These are phyloP conservation scores for Anaeromyces robustus DNA, from an alignment of 192 early-diverging fungal species.

Conservation along the genomic window DNA sequence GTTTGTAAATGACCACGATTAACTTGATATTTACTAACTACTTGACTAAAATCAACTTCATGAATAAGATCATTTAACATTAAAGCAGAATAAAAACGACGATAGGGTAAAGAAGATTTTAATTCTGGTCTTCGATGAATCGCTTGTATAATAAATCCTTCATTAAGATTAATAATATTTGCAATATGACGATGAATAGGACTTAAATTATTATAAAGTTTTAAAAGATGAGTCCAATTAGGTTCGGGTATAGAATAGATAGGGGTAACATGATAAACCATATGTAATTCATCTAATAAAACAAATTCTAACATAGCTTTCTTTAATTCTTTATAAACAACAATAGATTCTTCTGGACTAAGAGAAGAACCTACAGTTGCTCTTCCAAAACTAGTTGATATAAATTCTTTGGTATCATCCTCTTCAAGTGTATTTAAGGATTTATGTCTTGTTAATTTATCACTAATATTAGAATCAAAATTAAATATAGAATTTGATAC, in stretches of 20 bases:
- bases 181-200: slow-evolving; percentile 6
- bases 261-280: slow-evolving; percentile 15
- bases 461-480: no score
- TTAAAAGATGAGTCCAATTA: slow-evolving; percentile 10
- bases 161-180: slow-evolving; percentile 6
- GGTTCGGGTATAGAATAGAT: slow-evolving; percentile 7
- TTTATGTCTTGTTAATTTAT: background rate
- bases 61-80: slow-evolving; percentile 20
- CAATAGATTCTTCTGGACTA: slow-evolving; percentile 14
- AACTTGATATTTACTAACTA: slow-evolving; percentile 14
- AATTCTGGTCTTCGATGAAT: background rate
- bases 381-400: slow-evolving; percentile 10
- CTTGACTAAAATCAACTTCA: slow-evolving; percentile 10
- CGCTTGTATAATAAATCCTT: slow-evolving; percentile 6
- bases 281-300: slow-evolving; percentile 18
- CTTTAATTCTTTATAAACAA: slow-evolving; percentile 14
- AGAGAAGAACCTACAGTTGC: slow-evolving; percentile 16
- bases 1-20: slow-evolving; percentile 13
- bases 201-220: slow-evolving; percentile 1
- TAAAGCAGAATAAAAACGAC: slow-evolving; percentile 12
- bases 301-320: slow-evolving; percentile 11
- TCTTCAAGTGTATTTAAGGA: background rate
- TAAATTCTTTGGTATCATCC: background rate
- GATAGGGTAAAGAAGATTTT: background rate
- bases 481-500: no score